Evolutionary conservation across 768 basidiomycete species (phyloP), one percentile per base, ranked within the genome.

Genomic region (Tulasnella sp.): DNA sequence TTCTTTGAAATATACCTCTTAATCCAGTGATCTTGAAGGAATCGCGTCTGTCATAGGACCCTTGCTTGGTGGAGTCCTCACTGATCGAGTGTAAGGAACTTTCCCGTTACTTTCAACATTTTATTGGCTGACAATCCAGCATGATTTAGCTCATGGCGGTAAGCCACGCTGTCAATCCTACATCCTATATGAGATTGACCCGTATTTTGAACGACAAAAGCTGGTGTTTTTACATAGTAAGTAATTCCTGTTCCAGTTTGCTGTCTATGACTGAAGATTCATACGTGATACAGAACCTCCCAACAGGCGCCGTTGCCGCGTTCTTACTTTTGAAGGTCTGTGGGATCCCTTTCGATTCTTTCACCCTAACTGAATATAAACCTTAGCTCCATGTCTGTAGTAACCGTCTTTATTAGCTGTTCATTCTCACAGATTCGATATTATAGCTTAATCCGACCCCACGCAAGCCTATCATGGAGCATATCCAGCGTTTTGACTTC

Each of bases 41-140:
- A 43, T 63, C 20, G 65, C 66, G 12, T 77, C 79, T 54, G 77
- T 83, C 16, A 56, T 83, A 10, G 84, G 88, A 0, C 89, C 89
- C 2, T 69, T 95, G 10, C 64, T 91, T 12, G 88, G 88, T 52
- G 88, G 87, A 53, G 83, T n/a, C n/a, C n/a, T n/a, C n/a, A n/a
- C n/a, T n/a, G n/a, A n/a, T n/a, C n/a, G n/a, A n/a, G n/a, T n/a
- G n/a, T n/a, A n/a, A n/a, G n/a, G n/a, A n/a, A n/a, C n/a, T n/a
- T n/a, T n/a, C n/a, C 28, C 25, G 12, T 9, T 7, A 27, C 10
- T 42, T 6, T 15, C 42, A 10, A 35, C 33, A 5, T 22, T 35
- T 22, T 13, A 15, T 31, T 15, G 5, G 6, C 24, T n/a, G n/a
- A n/a, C n/a, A n/a, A n/a, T n/a, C n/a, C n/a, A n/a, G n/a, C n/a